Evolutionary conservation across 2,329 filamentous ascomycete genomes (phyloP), one percentile per base, ranked within the genome.

Genomic region (Aspergillus hiratsukae): DNA sequence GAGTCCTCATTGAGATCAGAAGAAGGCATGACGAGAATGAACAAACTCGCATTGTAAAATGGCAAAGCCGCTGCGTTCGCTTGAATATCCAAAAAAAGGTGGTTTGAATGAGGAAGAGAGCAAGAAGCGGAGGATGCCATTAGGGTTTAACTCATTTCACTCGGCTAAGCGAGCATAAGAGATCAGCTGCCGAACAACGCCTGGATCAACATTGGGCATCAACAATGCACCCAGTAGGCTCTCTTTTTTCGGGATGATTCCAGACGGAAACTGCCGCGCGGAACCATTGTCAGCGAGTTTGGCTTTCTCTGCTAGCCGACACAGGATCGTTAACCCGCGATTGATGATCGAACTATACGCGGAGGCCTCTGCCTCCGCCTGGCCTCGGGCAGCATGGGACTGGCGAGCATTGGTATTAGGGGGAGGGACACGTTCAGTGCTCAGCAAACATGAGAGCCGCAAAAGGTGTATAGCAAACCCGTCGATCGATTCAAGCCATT

Each of bases 401-500:
- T 74, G 71, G 19, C 73, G 75, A 37, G 69, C 63, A 48, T 67
- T 69, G 43, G 67, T 67, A 45, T 64, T 66, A 7, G 58, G 54
- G 25, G 59, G 61, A 29, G 72, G 70, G 5, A 86, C 83, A 61
- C 81, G 84, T 65, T 87, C 82, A 6, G 80, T 80, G 59, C 87
- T 88, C 3, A 97, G 79, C 4, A 89, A 80, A 58, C 88, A 87
- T 0, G 92, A 84, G 23, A 97, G 80, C 23, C 86, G 83, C 55
- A 93, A 83, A 7, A 97, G 80, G 64, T 87, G 92, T 56, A 89
- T 84, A 1, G 90, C 88, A 72, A 96, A 94, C 0, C 89, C 90
- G 64, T 95, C 91, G 45, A 88, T 85, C 3, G 89, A 91, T 41
- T 87, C 85, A 7, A 97, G 82, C 92, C 94, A 97, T 0, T 83